Evolutionary conservation across 495 filamentous ascomycete genomes (phyloP).

Genomic region (Hyaloscypha finlandica): DNA sequence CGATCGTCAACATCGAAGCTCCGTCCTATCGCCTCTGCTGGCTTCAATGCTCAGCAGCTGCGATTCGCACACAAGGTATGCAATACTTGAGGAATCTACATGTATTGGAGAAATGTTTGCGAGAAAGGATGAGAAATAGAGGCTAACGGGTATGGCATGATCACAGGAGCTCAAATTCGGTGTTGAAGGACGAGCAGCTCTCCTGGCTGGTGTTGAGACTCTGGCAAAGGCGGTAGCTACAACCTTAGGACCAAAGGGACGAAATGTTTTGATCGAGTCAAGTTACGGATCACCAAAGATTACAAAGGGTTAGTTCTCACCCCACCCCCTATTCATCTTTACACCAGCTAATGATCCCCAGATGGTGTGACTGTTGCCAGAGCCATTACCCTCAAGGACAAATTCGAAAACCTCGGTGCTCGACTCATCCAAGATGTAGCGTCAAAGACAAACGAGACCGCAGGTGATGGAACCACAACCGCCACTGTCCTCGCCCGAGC

Average conservation of each 20-base stretch:
- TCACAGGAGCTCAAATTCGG: slow-evolving; percentile 94
- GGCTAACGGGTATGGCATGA: slow-evolving; percentile 24
- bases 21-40: slow-evolving; percentile 42
- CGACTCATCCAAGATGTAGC: slow-evolving; percentile 96
- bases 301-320: slow-evolving; percentile 76
- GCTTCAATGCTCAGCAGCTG: slow-evolving; percentile 75
- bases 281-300: slow-evolving; percentile 98
- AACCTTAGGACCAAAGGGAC: slow-evolving; percentile 95
- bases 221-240: slow-evolving; percentile 95
- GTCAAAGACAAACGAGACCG: slow-evolving; percentile 98
- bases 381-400: slow-evolving; percentile 93
- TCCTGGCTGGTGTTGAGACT: slow-evolving; percentile 94
- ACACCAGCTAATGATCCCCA: slow-evolving; percentile 40
- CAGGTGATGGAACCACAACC: slow-evolving; percentile 97
- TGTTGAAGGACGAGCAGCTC: slow-evolving; percentile 85
- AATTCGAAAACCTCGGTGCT: slow-evolving; percentile 99
- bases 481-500: slow-evolving; percentile 95
- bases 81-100: slow-evolving; percentile 16
- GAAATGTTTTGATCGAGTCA: slow-evolving; percentile 97
- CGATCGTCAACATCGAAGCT: slow-evolving; percentile 62
- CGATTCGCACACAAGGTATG: slow-evolving; percentile 86
- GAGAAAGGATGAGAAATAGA: neutral
- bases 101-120: neutral
- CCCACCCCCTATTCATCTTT: slow-evolving; percentile 8
- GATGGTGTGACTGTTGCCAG: slow-evolving; percentile 95